A percentile compares a stretch with the other conserved stretches of the same genome.
phyloP scores from a whole-genome alignment of 768 basidiomycete genomes.

The Kondoa subrosea region DNA sequence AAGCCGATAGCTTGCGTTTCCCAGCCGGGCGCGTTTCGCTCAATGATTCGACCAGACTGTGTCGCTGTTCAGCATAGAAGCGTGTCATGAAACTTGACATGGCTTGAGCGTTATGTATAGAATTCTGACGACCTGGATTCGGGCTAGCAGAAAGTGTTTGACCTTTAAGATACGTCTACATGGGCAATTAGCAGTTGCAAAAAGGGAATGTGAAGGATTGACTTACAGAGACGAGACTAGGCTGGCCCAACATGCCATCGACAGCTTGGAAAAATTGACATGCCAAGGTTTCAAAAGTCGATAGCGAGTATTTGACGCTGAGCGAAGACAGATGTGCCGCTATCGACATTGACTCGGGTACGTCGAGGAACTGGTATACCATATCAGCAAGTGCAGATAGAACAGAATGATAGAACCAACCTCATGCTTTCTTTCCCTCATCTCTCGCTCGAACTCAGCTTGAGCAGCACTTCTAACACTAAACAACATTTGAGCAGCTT shows the following conservation, averaged over 20 bases:
- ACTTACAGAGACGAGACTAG: neutral
- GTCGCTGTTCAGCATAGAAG: neutral
- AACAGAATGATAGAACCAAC: slow-evolving; percentile 32
- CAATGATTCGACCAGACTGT: neutral
- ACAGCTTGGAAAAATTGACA: neutral
- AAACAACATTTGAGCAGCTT: slow-evolving; percentile 16
- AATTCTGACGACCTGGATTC: neutral
- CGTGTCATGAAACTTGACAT: neutral
- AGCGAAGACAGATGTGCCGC: neutral
- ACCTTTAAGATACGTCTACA: neutral
- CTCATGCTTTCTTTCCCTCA: slow-evolving; percentile 52
- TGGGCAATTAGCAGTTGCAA: neutral
- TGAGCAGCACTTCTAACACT: slow-evolving; percentile 37
- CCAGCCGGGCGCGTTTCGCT: neutral
- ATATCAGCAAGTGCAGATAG: neutral
- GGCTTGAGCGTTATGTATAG: neutral
- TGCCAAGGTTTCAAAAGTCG: neutral
- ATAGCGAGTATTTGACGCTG: neutral
- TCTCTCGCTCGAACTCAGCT: slow-evolving; percentile 54
- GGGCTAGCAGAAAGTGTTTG: neutral
- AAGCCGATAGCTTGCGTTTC: neutral
- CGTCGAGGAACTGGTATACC: neutral
- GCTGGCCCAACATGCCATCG: neutral
- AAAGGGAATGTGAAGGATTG: neutral
- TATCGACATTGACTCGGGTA: neutral